A percentile compares a stretch with the other conserved stretches of the same genome.
Conservation (phyloP, 345 rosid species). For the Draba incana region DNA sequence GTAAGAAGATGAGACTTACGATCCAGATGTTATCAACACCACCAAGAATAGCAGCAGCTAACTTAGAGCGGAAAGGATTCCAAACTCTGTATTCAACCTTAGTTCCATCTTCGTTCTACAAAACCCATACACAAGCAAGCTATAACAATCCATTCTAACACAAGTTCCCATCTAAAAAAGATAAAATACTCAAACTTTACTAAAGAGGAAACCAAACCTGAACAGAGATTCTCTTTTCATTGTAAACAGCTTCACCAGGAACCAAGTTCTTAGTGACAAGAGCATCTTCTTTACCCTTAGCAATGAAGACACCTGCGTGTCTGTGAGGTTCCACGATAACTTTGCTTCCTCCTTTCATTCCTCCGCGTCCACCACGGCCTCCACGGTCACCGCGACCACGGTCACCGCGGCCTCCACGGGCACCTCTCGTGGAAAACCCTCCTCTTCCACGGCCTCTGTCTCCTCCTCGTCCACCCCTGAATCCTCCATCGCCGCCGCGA, state of each 20-base stretch:
- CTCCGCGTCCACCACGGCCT: slow-evolving; percentile 51
- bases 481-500: slow-evolving; percentile 48
- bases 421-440: slow-evolving; percentile 32
- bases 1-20: slow-evolving; percentile 48
- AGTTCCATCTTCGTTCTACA: slow-evolving; percentile 86
- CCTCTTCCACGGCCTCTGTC: slow-evolving; percentile 11
- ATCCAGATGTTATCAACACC: slow-evolving; percentile 97
- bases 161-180: too few relatives aligned
- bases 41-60: slow-evolving; percentile 97
- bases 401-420: slow-evolving; percentile 52
- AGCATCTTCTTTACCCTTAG: slow-evolving; percentile 93
- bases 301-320: slow-evolving; percentile 81
- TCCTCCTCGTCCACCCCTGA: slow-evolving; percentile 29
- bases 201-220: slow-evolving; percentile 48
- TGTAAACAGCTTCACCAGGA: slow-evolving; percentile 89
- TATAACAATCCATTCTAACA: background rate
- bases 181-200: too few relatives aligned
- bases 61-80: slow-evolving; percentile 98
- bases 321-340: slow-evolving; percentile 87
- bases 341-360: slow-evolving; percentile 88
- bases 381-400: slow-evolving; percentile 18
- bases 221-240: slow-evolving; percentile 76
- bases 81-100: slow-evolving; percentile 92
- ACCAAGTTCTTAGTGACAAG: slow-evolving; percentile 87
- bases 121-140: background rate